phyloP scores from a whole-genome alignment of 306 rosid genomes.

The Astragalus glycyphyllos region DNA sequence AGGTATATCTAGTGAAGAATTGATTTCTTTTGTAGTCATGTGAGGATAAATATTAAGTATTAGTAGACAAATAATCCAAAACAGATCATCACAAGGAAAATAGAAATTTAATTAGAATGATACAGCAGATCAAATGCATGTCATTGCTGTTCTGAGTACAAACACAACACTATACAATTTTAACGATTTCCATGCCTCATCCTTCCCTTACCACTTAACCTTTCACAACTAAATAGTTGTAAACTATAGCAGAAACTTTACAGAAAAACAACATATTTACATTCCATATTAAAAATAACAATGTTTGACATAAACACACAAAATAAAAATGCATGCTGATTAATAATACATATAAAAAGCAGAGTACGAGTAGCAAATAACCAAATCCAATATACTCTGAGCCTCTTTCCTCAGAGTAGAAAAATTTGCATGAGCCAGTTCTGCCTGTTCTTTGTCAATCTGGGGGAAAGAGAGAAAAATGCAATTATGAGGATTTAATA shows the following conservation, averaged over 20 bases:
- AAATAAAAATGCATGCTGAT: background rate
- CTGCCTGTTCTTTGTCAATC: slow-evolving; percentile 91
- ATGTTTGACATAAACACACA: slow-evolving; percentile 5
- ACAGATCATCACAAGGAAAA: background rate
- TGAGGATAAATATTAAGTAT: background rate
- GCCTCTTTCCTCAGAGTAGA: slow-evolving; percentile 87
- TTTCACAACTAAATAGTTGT: background rate
- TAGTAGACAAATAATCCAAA: no score
- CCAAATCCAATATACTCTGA: slow-evolving; percentile 84
- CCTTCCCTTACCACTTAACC: background rate
- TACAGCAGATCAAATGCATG: slow-evolving; percentile 22
- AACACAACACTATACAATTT: slow-evolving; percentile 21
- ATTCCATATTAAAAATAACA: background rate
- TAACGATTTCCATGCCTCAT: background rate
- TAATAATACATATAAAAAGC: background rate
- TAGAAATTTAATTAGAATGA: slow-evolving; percentile 16
- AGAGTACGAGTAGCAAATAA: slow-evolving; percentile 44
- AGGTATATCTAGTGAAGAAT: background rate
- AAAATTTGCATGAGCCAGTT: slow-evolving; percentile 87
- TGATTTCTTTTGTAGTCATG: slow-evolving; percentile 8
- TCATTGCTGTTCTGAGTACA: slow-evolving; percentile 23
- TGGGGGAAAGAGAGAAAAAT: slow-evolving; percentile 33
- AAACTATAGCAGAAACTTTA: background rate
- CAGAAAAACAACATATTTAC: slow-evolving; percentile 10
- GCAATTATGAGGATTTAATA: slow-evolving; percentile 17